Evolutionary conservation across 202 grass and related monocot species (phyloP), one percentile per base, ranked within the genome.

Genomic region (Dendrocalamus latiflorus): DNA sequence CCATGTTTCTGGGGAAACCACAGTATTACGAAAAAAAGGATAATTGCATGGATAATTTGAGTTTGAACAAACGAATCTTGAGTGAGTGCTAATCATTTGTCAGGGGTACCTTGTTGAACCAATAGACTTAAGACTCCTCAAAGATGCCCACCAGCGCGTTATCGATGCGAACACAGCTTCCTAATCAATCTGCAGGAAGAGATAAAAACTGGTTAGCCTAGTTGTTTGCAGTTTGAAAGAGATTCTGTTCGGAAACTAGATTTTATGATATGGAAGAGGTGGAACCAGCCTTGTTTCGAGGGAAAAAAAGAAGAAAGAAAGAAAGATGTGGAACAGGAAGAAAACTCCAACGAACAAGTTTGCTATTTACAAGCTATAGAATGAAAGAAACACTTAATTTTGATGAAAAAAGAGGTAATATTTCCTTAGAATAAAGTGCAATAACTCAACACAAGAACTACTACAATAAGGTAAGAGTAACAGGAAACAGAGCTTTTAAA

Each of bases 121-220:
- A n/a, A n/a, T n/a, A n/a, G n/a, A n/a, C n/a, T n/a, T n/a, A n/a
- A n/a, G n/a, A n/a, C n/a, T n/a, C n/a, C n/a, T n/a, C n/a, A n/a
- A n/a, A n/a, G n/a, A n/a, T n/a, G n/a, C n/a, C n/a, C n/a, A n/a
- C n/a, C n/a, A n/a, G n/a, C n/a, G 6, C 16, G 42, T 50, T 59
- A 41, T 44, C 49, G 28, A 66, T 12, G 14, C 24, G 14, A 70
- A 12, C 33, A 11, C 39, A 28, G 65, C 81, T 79, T 76, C 42
- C 20, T 63, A 43, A 55, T 89, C 68, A 89, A 90, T 76, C 77
- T 87, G 86, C 61, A 80, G 70, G 11, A 84, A 50, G 65, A 91
- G 71, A 85, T 34, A n/a, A 79, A 79, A 61, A 12, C n/a, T 54
- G 36, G 44, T 90, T 79, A 90, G 73, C 78, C 0, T 68, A 56